Evolutionary conservation across 805 yeast genomes (phyloP), one percentile per base, ranked within the genome.

Genomic region (Vanderwaltozyma yarrowii): DNA sequence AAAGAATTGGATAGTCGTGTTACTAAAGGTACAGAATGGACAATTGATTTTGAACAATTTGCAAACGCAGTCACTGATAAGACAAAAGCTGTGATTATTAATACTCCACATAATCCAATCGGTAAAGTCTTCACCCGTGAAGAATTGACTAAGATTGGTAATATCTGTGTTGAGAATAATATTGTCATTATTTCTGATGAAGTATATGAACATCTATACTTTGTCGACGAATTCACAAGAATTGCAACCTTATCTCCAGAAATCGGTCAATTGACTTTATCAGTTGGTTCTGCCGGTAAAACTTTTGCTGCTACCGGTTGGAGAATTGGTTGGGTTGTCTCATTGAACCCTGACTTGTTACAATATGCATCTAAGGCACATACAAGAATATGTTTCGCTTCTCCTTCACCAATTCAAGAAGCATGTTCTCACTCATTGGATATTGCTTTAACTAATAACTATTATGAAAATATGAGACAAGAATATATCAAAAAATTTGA

Each of bases 281-380:
- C 96, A 3, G 94, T 92, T 17, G 97, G 97, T 1, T 85, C 96
- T 21, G 98, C 96, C 6, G 98, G 98, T 45, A 92, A 92, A 62
- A 78, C 95, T 0, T 92, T 92, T 66, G 95, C 96, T n/a, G 95
- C 95, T 32, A 92, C 98, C 11, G 98, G 98, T 38, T 92, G 97
- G 96, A 79, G 98, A 68, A 74, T 92, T 37, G 98, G 98, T 38
- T 92, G 95, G 94, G 71, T 89, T 28, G 78, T 88, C 44, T 97
- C 96, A 6, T 33, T 46, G 35, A 80, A 83, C 38, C 70, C 82
- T n/a, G 83, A 81, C 23, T 67, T 88, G 46, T 69, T 92, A 51
- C 77, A 80, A 47, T 85, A 83, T 55, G 94, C 79, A 5, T 71
- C 86, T 6, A 73, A 82, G 19, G 97, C 97, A 0, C 96, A 92